Evolutionary conservation across 176 grass and related monocot species (phyloP), one percentile per base, ranked within the genome.

Genomic region (Cenchrus purpureus): DNA sequence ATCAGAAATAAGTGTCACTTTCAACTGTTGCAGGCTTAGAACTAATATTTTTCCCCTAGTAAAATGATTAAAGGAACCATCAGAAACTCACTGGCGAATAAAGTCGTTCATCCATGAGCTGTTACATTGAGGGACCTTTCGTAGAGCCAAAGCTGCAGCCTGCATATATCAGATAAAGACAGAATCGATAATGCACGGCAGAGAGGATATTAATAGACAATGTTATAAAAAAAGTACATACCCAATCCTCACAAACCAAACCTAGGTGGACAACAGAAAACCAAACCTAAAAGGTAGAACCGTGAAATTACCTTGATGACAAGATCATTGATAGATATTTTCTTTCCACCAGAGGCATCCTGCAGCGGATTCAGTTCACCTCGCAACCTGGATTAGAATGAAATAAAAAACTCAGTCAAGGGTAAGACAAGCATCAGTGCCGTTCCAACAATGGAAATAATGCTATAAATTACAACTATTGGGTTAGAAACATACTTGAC

Each of bases 71-170:
- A 82, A 78, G 72, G 10, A 65, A 83, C 51, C 48, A 12, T 53
- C 0, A 54, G 32, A 85, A 85, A 93, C 91, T 93, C 84, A 98
- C 96, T 95, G 96, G 42, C 93, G 96, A 80, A 98, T 98, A 88
- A 89, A 98, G 74, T 96, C 91, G 73, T 91, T 92, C 93, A 88
- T 98, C 96, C 89, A 98, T 59, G 93, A 98, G 64, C 93, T 92
- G 74, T 98, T 98, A 88, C 93, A 96, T 74, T 91, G 91, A 66
- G 97, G 97, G 79, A 98, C 91, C 84, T 95, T 98, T 60, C 86
- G 83, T 71, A 98, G 97, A 69, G 97, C 91, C 84, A 98, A 95
- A 65, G 93, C 93, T 89, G 93, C 88, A 84, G 97, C 97, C 97
- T 98, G 84, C 71, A 64, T 3, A 64, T 3, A 83, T 48, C 15